These are phyloP conservation scores for Musa itinerans DNA, from an alignment of 176 grass and related monocot species.

Conservation along the genomic window DNA sequence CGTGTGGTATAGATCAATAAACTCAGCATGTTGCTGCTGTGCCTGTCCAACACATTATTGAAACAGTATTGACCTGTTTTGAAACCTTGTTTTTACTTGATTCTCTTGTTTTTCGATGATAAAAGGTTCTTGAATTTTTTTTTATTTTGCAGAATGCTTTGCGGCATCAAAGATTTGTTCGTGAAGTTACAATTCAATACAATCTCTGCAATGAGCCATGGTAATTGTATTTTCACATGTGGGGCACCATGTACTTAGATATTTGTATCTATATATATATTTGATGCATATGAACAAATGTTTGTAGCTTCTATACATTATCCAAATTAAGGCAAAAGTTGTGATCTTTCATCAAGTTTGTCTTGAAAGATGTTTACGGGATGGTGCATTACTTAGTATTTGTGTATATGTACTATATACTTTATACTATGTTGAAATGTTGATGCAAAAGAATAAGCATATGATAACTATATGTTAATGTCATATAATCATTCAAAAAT, in stretches of 20 bases:
- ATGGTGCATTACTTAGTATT: background rate
- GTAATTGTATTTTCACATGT: conserved; percentile 28
- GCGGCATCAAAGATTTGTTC: conserved; percentile 75
- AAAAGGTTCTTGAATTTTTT: background rate
- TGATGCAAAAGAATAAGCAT: background rate
- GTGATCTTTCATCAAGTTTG: background rate
- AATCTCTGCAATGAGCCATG: conserved; percentile 94
- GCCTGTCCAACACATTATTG: background rate
- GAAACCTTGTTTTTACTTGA: background rate
- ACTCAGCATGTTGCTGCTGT: too few species aligned
- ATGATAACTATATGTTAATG: background rate
- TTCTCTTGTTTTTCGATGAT: background rate
- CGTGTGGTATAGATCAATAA: too few species aligned
- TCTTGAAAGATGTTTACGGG: background rate
- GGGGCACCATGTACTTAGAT: background rate
- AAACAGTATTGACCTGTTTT: background rate
- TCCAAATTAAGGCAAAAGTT: background rate
- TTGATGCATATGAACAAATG: too few species aligned
- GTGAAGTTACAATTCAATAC: conserved; percentile 86
- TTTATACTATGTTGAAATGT: background rate
- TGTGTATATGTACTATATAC: background rate
- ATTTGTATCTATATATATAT: too few species aligned
- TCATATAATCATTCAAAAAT: background rate
- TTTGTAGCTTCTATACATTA: background rate
- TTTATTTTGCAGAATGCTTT: conserved; percentile 70